phyloP scores from a whole-genome alignment of 2,329 filamentous ascomycete genomes.

The Fonsecaea nubica region DNA sequence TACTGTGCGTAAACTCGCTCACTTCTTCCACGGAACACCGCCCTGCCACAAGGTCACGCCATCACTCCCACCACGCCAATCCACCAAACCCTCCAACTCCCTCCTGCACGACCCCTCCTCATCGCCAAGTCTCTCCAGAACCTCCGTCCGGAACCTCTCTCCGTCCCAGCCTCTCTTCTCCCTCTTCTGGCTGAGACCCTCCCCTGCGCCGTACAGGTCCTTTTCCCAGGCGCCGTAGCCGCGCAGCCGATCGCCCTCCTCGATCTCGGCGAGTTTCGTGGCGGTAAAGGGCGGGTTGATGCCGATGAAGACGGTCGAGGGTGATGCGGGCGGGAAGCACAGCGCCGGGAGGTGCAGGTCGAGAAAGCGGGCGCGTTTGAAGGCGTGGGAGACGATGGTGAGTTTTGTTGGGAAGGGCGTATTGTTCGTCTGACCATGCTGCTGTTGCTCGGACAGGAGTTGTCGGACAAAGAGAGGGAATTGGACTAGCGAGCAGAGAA shows the following conservation, averaged over 20 bases:
- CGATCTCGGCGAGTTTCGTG: conserved; percentile 39
- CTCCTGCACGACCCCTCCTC: neutral
- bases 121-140: conserved; percentile 4
- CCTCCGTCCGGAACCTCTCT: conserved; percentile 21
- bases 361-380: conserved; percentile 69
- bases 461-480: conserved; percentile 46
- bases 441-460: neutral
- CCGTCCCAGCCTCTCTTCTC: conserved; percentile 48
- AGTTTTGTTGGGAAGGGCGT: conserved; percentile 62
- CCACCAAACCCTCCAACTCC: conserved; percentile 10
- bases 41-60: neutral
- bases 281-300: conserved; percentile 65
- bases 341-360: conserved; percentile 70
- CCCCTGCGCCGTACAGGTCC: conserved; percentile 50
- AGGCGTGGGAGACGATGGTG: conserved; percentile 72
- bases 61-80: neutral
- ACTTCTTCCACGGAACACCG: conserved; percentile 1
- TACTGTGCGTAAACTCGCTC: too few species aligned
- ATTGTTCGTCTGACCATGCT: neutral
- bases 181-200: conserved; percentile 47
- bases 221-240: conserved; percentile 50
- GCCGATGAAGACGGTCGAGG: conserved; percentile 61
- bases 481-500: conserved; percentile 75
- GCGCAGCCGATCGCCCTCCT: conserved; percentile 35
- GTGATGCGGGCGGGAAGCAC: conserved; percentile 45